Base-by-base conservation (phyloP, 139 green algal species). In the Tetradesmus lagerheimii region DNA sequence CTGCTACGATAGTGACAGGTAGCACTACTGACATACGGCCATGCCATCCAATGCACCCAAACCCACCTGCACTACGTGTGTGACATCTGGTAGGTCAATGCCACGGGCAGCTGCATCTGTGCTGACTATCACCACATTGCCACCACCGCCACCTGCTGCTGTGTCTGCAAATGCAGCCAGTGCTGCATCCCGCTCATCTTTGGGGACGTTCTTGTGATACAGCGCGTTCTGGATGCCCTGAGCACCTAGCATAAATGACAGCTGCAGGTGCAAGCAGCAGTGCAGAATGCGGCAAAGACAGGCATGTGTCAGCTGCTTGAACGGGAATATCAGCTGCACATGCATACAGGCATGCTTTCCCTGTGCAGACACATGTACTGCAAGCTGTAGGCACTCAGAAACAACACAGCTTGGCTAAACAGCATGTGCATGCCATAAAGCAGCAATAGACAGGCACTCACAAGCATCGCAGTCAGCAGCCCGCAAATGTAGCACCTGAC, bases 21-120 rank as follows among this genome's bases (percentile, higher is more conserved):
- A n/a, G n/a, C n/a, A n/a, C n/a, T n/a, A n/a, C n/a, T n/a, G n/a
- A n/a, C n/a, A n/a, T n/a, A n/a, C n/a, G n/a, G n/a, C n/a, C 47
- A 62, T 62, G 12, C 18, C 2, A 20, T 14, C 47, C 47, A 62
- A 14, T 11, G 47, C 6, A 2, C 5, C 47, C 18, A 62, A 5
- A 25, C 57, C 57, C 57, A 71, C 57, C 57, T 71, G 57, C 23
- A 99, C 88, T 12, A 98, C 95, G 85, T 99, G 96, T 4, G 92
- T 95, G 37, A 98, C 93, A 37, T 92, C 85, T 14, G 93, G 94
- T 29, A 99, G 95, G 91, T 99, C 98, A 2, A 99, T 91, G 3
- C 98, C 98, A 0, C 98, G 90, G 2, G 98, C 95, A 31, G 97
- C 97, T 12, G 97, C 95, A 87, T 99, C 98, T 2, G 98, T 99